phyloP scores from a whole-genome alignment of 1,284 basidiomycete genomes.

The Meira miltonrushii region DNA sequence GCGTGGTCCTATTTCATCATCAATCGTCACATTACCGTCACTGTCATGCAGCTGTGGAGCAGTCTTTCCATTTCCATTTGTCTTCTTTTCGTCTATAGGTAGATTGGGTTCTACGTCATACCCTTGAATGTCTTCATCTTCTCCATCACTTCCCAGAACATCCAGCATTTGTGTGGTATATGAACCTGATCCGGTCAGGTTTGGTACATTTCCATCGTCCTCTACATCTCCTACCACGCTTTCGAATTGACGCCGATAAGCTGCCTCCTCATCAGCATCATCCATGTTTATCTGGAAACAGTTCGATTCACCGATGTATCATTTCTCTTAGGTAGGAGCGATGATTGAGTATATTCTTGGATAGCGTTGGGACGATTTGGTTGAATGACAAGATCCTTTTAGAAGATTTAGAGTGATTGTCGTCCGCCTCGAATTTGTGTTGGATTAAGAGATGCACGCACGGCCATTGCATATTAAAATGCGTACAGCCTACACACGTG shows the following conservation, averaged over 20 bases:
- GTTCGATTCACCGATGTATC: no score
- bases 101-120: neutral
- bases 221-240: neutral
- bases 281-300: no score
- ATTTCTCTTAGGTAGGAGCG: no score
- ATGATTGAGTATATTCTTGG: no score
- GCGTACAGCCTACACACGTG: no score
- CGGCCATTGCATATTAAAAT: no score
- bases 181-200: neutral
- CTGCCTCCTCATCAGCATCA: neutral
- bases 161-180: constrained; percentile 9
- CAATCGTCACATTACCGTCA: neutral
- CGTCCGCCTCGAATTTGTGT: no score
- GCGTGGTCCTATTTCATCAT: neutral
- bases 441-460: no score
- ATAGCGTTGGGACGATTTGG: no score
- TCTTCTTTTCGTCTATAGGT: neutral
- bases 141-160: constrained; percentile 15
- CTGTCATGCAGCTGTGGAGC: neutral
- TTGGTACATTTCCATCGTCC: neutral
- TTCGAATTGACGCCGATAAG: neutral
- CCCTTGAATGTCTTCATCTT: neutral
- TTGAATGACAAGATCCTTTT: no score
- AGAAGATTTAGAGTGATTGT: no score
- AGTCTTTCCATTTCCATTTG: neutral